Evolutionary conservation across 805 yeast genomes (phyloP).

Genomic region (Yamadazyma sp.): DNA sequence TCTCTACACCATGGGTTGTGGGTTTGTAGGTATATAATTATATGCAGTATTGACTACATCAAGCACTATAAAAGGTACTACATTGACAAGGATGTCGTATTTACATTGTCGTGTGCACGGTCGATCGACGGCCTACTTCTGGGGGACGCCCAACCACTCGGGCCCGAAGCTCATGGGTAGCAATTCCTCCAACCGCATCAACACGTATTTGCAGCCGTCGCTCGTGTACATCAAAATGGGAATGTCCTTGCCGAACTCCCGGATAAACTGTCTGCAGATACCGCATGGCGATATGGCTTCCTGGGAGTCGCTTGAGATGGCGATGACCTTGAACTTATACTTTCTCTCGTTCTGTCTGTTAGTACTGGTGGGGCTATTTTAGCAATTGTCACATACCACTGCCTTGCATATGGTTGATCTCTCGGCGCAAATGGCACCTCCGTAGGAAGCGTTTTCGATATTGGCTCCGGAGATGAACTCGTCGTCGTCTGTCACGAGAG

Average conservation of each 20-base stretch:
- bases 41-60: too few species aligned
- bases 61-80: too few species aligned
- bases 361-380: background rate
- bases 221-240: slow-evolving; percentile 70
- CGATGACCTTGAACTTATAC: slow-evolving; percentile 12
- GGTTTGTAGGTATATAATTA: too few species aligned
- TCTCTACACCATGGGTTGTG: too few species aligned
- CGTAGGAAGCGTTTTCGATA: slow-evolving; percentile 91
- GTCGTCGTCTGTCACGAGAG: slow-evolving; percentile 54
- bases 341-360: slow-evolving; percentile 13
- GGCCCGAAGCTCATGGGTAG: slow-evolving; percentile 90
- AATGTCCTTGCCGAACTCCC: slow-evolving; percentile 68
- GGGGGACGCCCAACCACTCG: slow-evolving; percentile 27
- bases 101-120: too few species aligned
- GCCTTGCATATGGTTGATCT: slow-evolving; percentile 37
- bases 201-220: slow-evolving; percentile 46
- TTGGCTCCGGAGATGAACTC: slow-evolving; percentile 71
- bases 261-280: slow-evolving; percentile 83
- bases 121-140: too few species aligned
- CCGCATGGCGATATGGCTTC: slow-evolving; percentile 87
- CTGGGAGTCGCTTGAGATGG: slow-evolving; percentile 12
- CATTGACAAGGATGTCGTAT: too few species aligned
- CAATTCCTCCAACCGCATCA: slow-evolving; percentile 53
- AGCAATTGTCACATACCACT: slow-evolving; percentile 23
- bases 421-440: slow-evolving; percentile 48